These are phyloP conservation scores for Pouteria campechiana DNA, from an alignment of 179 eudicot genomes.

Conservation along the genomic window DNA sequence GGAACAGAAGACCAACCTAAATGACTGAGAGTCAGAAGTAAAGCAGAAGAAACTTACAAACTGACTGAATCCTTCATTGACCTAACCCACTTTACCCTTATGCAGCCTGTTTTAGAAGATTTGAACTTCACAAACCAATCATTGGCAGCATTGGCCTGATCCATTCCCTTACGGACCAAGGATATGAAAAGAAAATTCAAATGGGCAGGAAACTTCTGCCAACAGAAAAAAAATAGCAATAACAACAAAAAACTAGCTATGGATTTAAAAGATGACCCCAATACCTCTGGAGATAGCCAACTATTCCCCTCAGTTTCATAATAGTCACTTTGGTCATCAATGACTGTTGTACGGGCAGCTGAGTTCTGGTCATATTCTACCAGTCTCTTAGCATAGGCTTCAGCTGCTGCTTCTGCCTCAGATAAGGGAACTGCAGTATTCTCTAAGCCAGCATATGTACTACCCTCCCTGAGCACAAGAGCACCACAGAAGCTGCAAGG, in stretches of 20 bases:
- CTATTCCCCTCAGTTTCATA: constrained; percentile 79
- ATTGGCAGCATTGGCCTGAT: background rate
- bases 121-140: no score
- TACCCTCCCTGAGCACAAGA: constrained; percentile 87
- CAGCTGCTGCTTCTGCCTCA: constrained; percentile 87
- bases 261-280: background rate
- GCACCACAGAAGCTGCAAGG: constrained; percentile 95
- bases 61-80: no score
- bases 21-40: no score
- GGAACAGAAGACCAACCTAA: no score
- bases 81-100: no score
- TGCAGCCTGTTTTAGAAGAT: no score
- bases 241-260: no score
- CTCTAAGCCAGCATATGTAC: constrained; percentile 88
- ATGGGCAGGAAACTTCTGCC: background rate
- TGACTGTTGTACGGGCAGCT: constrained; percentile 97
- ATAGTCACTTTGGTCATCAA: constrained; percentile 98
- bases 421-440: constrained; percentile 35
- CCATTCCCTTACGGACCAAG: background rate
- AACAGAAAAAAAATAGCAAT: no score
- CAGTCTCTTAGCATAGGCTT: constrained; percentile 95
- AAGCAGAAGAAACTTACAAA: no score
- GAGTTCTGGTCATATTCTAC: constrained; percentile 93
- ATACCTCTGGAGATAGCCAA: constrained; percentile 93
- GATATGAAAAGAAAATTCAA: background rate